Evolutionary conservation across 768 basidiomycete species (phyloP).

Genomic region (Rhizopogon roseolus): DNA sequence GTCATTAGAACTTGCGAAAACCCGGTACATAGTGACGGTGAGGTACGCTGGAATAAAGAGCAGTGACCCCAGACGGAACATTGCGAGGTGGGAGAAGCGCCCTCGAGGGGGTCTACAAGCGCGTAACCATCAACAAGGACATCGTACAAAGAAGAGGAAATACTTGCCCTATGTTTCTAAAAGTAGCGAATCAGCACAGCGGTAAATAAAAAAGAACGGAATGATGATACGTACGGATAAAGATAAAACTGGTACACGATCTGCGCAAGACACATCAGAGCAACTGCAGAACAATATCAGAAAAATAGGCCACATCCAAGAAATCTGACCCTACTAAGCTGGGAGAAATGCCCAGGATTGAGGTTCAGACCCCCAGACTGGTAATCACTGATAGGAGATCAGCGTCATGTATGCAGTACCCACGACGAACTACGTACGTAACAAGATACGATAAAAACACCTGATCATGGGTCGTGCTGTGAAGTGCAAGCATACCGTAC

Average conservation of each 20-base stretch:
- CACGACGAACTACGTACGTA: constrained; percentile 16
- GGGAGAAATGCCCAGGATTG: constrained; percentile 87
- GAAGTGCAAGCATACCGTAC: constrained; percentile 85
- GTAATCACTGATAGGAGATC: constrained; percentile 52
- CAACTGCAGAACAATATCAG: constrained; percentile 46
- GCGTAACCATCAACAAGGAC: constrained; percentile 7
- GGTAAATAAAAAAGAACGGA: background rate
- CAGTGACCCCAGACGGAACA: constrained; percentile 85
- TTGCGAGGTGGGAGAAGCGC: constrained; percentile 78
- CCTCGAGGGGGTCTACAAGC: constrained; percentile 68
- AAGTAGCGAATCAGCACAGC: background rate
- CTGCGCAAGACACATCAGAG: constrained; percentile 91
- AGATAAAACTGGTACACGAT: constrained; percentile 89
- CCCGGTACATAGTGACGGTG: constrained; percentile 68
- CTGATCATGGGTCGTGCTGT: constrained; percentile 88
- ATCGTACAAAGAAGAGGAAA: background rate
- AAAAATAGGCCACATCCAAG: constrained; percentile 1
- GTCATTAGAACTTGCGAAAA: constrained; percentile 62
- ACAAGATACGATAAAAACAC: constrained; percentile 90
- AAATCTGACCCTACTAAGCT: constrained; percentile 58
- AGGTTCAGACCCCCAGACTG: constrained; percentile 86
- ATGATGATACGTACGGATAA: constrained; percentile 60
- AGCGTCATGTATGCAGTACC: background rate
- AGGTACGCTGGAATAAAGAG: constrained; percentile 91
- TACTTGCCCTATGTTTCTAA: constrained; percentile 62